Evolutionary conservation across 768 basidiomycete species (phyloP).

Genomic region (Mycena maculata): DNA sequence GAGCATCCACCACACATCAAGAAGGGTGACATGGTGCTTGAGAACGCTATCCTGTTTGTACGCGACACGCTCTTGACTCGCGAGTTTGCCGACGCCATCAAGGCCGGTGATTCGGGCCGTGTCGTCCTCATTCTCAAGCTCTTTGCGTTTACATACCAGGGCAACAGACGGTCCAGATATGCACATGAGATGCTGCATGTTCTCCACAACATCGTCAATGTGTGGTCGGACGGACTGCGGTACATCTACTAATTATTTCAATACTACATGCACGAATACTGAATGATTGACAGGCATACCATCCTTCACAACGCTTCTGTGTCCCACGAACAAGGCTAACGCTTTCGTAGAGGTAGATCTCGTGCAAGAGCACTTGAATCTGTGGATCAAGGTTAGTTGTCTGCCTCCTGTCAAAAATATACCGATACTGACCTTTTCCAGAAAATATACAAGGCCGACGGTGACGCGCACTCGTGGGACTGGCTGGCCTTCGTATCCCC

Average conservation of each 20-base stretch:
- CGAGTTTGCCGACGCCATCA: slow-evolving; percentile 44
- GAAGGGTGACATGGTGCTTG: slow-evolving; percentile 37
- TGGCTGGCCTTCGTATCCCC: slow-evolving; percentile 26
- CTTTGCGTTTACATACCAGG: slow-evolving; percentile 39
- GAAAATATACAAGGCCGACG: slow-evolving; percentile 6
- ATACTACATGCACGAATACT: not conserved
- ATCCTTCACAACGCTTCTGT: slow-evolving; percentile 47
- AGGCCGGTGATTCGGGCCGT: slow-evolving; percentile 44
- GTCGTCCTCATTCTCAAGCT: slow-evolving; percentile 39
- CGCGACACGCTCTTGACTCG: slow-evolving; percentile 41
- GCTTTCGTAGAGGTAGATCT: slow-evolving; percentile 44
- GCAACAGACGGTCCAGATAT: slow-evolving; percentile 43
- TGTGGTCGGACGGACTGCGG: slow-evolving; percentile 42
- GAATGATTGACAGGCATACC: slow-evolving; percentile 30
- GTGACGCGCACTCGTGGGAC: slow-evolving; percentile 14
- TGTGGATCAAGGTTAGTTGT: slow-evolving; percentile 51
- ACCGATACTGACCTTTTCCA: not conserved
- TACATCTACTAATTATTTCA: slow-evolving; percentile 4
- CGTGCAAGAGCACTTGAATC: slow-evolving; percentile 45
- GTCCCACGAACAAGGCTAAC: slow-evolving; percentile 39
- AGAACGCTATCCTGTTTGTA: slow-evolving; percentile 43
- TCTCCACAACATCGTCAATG: slow-evolving; percentile 41
- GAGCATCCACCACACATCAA: not conserved
- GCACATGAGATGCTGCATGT: slow-evolving; percentile 45
- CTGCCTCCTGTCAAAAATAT: not conserved